Base-by-base conservation (phyloP, 768 basidiomycete genomes). In the Daedalea quercina region DNA sequence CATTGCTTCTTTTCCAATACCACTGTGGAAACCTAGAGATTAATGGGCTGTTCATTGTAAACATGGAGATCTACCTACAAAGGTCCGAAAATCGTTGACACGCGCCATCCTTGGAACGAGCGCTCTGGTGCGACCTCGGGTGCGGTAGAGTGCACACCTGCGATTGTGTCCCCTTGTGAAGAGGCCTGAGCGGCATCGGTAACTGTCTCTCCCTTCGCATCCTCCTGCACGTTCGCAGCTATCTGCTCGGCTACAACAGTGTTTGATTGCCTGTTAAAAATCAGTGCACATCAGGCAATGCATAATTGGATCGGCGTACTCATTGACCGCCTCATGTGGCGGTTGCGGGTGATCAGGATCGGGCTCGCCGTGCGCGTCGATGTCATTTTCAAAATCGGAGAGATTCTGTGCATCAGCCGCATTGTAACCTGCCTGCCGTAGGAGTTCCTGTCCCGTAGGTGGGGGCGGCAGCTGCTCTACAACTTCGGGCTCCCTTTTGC, bases 61-160 rank as follows among this genome's bases (percentile, higher is more conserved):
- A 11, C n/a, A 28, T 35, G 28, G 47, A 53, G 55, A 53, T 50
- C 51, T 34, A 70, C 82, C 59, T 51, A 84, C 84, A 84, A 63
- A 49, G 81, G 80, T 20, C 82, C 83, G 58, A 86, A 86, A 24
- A 86, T 85, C 1, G 84, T 85, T n/a, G 78, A 71, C 34, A 69
- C 68, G 53, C 70, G 77, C 68, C 78, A 81, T 8, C 63, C 60
- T 3, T 68, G 17, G 37, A 40, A 40, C 19, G 37, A 15, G 15
- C 15, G 37, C 15, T 19, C 37, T 15, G 37, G 4, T 40, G 15
- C 37, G 28, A n/a, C 28, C 15, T 42, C 20, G 3, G 44, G 9
- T 23, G n/a, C 44, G 20, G 44, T 8, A 45, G 25, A 9, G 9
- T 9, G 44, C 20, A 7, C 23, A 13, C 9, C 22, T 28, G 23